phyloP scores from a whole-genome alignment of 2,329 filamentous ascomycete species.

The Aspergillus phoenicis region DNA sequence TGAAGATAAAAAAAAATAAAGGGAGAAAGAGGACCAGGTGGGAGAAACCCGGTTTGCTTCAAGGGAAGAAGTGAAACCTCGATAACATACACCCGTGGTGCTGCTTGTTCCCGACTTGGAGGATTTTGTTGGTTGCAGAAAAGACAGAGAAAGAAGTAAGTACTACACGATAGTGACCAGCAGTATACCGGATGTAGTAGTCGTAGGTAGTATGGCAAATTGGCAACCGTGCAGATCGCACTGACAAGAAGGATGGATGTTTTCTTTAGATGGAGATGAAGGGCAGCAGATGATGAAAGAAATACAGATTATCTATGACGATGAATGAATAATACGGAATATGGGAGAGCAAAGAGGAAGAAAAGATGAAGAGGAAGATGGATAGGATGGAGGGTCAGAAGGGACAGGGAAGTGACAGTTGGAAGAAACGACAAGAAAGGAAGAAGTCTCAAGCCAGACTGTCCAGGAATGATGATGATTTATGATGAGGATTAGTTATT shows the following conservation, averaged over 20 bases:
- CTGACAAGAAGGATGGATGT: background rate
- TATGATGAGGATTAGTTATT: no score
- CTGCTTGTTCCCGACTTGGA: background rate
- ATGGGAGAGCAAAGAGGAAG: background rate
- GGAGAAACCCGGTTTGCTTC: background rate
- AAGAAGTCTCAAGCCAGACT: background rate
- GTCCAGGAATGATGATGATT: background rate
- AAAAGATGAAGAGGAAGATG: slow-evolving; percentile 4
- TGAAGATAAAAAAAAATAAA: slow-evolving; percentile 7
- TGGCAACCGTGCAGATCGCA: slow-evolving; percentile 11
- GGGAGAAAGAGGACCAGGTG: background rate
- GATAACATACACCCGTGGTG: background rate
- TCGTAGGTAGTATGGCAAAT: background rate
- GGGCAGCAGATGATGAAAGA: background rate
- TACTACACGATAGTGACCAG: slow-evolving; percentile 5
- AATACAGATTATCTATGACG: slow-evolving; percentile 2
- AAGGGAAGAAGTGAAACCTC: slow-evolving; percentile 7
- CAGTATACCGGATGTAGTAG: slow-evolving; percentile 1
- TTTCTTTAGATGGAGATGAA: background rate
- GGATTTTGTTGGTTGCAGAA: background rate
- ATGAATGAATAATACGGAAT: slow-evolving; percentile 8
- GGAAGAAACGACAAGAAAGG: background rate
- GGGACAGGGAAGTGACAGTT: background rate
- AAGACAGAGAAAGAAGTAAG: background rate
- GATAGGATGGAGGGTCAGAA: background rate